phyloP scores from a whole-genome alignment of 257 asterid genomes.

The Solanum dulcamara region DNA sequence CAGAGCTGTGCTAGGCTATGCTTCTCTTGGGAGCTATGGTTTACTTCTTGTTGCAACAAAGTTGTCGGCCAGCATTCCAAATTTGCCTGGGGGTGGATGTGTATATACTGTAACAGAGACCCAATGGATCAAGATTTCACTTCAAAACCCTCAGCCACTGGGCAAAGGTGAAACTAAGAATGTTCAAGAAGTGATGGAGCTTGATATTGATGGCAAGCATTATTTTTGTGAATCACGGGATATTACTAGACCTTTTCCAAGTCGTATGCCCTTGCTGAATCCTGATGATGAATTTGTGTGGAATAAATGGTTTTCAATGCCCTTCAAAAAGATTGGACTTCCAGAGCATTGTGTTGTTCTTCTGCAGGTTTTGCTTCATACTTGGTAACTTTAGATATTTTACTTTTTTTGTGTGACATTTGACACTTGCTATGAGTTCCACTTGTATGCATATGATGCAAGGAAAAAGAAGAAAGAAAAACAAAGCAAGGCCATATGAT shows the following conservation, averaged over 20 bases:
- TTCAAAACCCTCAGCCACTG: constrained; percentile 86
- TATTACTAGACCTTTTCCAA: constrained; percentile 90
- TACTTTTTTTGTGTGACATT: constrained; percentile 6
- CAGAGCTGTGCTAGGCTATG: constrained; percentile 82
- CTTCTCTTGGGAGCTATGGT: constrained; percentile 73
- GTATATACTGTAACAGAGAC: constrained; percentile 78
- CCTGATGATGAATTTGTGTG: constrained; percentile 97
- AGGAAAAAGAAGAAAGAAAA: not conserved
- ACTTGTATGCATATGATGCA: not conserved
- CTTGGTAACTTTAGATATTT: constrained; percentile 30
- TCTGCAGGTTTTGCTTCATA: constrained; percentile 63
- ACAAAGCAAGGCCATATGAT: not conserved
- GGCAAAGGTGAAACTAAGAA: constrained; percentile 82
- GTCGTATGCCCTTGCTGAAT: constrained; percentile 64
- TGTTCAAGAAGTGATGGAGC: constrained; percentile 80
- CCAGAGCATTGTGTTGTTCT: constrained; percentile 78
- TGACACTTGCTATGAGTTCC: constrained; percentile 1
- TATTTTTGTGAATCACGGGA: constrained; percentile 90
- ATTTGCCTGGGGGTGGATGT: constrained; percentile 93
- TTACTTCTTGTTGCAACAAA: constrained; percentile 81
- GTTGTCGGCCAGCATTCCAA: constrained; percentile 62
- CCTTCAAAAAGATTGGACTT: constrained; percentile 84
- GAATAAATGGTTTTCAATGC: constrained; percentile 89
- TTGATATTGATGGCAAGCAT: constrained; percentile 91
- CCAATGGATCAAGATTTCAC: constrained; percentile 84